A percentile compares a stretch with the other conserved stretches of the same genome.
Conservation (phyloP, 805 yeast species). For the Candida quercuum region DNA sequence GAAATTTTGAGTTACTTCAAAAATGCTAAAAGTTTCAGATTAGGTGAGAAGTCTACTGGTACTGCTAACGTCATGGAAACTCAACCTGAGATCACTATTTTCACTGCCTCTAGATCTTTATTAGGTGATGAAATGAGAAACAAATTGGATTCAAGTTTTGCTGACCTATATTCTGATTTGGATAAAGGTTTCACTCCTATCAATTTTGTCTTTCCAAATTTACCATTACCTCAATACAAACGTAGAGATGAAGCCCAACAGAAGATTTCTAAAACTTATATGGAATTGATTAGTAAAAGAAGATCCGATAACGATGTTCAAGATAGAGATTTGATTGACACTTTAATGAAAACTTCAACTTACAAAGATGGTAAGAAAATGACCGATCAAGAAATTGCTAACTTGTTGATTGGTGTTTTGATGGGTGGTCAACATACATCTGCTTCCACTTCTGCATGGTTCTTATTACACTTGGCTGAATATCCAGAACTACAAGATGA, state of each 20-base stretch:
- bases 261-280: constrained; percentile 73
- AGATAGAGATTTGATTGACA: constrained; percentile 84
- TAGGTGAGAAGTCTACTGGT: constrained; percentile 38
- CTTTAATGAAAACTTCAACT: constrained; percentile 73
- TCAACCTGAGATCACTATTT: constrained; percentile 93
- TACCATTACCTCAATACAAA: constrained; percentile 83
- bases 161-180: constrained; percentile 79
- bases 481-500: constrained; percentile 81
- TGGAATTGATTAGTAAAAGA: constrained; percentile 71
- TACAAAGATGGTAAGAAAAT: constrained; percentile 91
- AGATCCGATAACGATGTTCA: constrained; percentile 71
- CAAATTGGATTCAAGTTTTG: constrained; percentile 76
- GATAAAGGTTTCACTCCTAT: constrained; percentile 97
- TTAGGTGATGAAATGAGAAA: constrained; percentile 89
- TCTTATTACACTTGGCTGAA: constrained; percentile 83
- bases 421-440: constrained; percentile 99
- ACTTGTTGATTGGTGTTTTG: constrained; percentile 86
- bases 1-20: constrained; percentile 69
- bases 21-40: constrained; percentile 42
- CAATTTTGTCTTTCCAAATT: constrained; percentile 90
- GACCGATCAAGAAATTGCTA: constrained; percentile 95
- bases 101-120: constrained; percentile 90
- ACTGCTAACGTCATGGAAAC: constrained; percentile 65
- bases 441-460: constrained; percentile 95
- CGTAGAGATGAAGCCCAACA: constrained; percentile 85